These are phyloP conservation scores for Selenicereus undatus DNA, from an alignment of 148 eudicot species.

Conservation along the genomic window DNA sequence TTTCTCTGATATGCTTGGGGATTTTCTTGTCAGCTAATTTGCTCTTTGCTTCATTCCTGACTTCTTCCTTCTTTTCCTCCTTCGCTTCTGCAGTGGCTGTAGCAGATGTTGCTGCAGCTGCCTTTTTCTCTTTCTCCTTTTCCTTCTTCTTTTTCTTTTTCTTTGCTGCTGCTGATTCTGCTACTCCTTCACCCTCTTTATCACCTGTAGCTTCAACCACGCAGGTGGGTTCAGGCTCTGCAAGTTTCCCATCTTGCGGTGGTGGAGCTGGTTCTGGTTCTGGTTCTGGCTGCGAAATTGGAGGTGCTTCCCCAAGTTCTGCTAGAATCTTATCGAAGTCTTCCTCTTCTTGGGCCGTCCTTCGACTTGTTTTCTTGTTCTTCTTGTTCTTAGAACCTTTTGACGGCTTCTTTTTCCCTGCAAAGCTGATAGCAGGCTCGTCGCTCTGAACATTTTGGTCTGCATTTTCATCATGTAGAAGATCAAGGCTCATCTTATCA, in stretches of 20 bases:
- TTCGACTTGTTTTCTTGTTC: slow-evolving; percentile 77
- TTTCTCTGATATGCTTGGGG: slow-evolving; percentile 77
- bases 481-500: too few species aligned
- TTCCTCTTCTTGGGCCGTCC: slow-evolving; percentile 72
- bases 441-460: too few species aligned
- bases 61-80: slow-evolving; percentile 48
- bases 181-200: slow-evolving; percentile 23
- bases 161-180: slow-evolving; percentile 62
- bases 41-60: slow-evolving; percentile 41
- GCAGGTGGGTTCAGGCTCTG: slow-evolving; percentile 37
- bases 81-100: slow-evolving; percentile 36
- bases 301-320: slow-evolving; percentile 64
- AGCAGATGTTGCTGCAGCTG: slow-evolving; percentile 8
- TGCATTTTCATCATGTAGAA: too few species aligned
- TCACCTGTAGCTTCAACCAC: slow-evolving; percentile 37
- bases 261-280: neutral
- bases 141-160: slow-evolving; percentile 83
- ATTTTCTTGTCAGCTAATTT: slow-evolving; percentile 66
- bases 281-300: slow-evolving; percentile 26
- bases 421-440: too few species aligned
- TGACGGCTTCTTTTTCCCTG: too few species aligned
- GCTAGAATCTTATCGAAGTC: slow-evolving; percentile 75
- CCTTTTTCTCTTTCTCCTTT: slow-evolving; percentile 28
- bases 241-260: slow-evolving; percentile 32
- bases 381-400: slow-evolving; percentile 23